These are phyloP conservation scores for Mycena galericulata DNA, from an alignment of 768 basidiomycete genomes.

Conservation along the genomic window DNA sequence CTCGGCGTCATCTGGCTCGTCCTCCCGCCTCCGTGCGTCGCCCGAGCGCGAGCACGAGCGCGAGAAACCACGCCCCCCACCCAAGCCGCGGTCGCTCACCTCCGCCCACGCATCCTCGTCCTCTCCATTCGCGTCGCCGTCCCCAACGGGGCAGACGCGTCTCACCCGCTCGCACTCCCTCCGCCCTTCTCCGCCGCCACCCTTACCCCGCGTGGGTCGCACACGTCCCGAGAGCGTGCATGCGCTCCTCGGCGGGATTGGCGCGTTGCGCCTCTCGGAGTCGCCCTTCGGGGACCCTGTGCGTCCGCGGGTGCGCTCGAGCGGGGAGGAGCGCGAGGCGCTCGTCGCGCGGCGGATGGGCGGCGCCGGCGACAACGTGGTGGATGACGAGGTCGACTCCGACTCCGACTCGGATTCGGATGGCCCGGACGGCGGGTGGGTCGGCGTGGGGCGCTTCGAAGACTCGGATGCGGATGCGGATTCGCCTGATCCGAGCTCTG, in stretches of 20 bases:
- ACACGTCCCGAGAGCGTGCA: constrained; percentile 34
- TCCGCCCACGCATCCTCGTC: too few relatives aligned
- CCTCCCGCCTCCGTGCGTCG: constrained; percentile 9
- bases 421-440: constrained; percentile 30
- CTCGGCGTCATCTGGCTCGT: constrained; percentile 25
- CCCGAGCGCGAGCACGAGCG: constrained; percentile 25
- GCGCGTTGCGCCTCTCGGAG: constrained; percentile 20
- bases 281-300: constrained; percentile 36
- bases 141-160: constrained; percentile 23
- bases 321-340: constrained; percentile 23
- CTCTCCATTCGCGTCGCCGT: too few relatives aligned
- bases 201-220: too few relatives aligned
- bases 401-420: background rate
- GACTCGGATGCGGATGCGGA: constrained; percentile 24
- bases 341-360: constrained; percentile 18
- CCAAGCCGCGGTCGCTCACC: constrained; percentile 34
- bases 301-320: background rate
- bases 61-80: constrained; percentile 31
- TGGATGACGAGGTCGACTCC: background rate
- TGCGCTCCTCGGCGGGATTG: constrained; percentile 29
- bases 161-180: constrained; percentile 31
- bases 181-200: constrained; percentile 29
- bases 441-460: constrained; percentile 22
- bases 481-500: too few relatives aligned
- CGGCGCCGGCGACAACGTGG: too few relatives aligned